Evolutionary conservation across 257 asterid genomes (phyloP).

Genomic region (Gynochthodes officinalis): DNA sequence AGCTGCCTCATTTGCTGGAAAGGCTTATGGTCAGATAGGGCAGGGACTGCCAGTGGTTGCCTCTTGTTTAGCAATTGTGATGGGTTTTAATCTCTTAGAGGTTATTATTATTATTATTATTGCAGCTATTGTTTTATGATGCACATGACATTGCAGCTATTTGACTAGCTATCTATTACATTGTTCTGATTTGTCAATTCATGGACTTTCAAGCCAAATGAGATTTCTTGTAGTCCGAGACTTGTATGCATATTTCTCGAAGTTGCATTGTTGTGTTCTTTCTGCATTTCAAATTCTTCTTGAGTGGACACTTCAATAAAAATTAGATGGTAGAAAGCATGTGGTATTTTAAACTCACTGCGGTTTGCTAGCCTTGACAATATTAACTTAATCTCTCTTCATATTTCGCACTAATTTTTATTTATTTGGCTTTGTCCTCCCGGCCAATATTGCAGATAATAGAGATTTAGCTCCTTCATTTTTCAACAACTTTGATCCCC

Average conservation of each 20-base stretch:
- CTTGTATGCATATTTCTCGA: neutral
- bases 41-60: conserved; percentile 94
- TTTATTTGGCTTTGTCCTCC: neutral
- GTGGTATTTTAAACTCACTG: neutral
- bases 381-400: neutral
- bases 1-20: conserved; percentile 97
- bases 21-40: conserved; percentile 95
- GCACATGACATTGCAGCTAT: neutral
- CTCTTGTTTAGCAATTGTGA: conserved; percentile 69
- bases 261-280: neutral
- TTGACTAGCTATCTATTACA: neutral
- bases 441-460: conserved; percentile 50
- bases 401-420: neutral
- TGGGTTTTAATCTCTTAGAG: conserved; percentile 95
- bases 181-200: neutral
- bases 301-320: neutral
- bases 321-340: neutral
- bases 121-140: conserved; percentile 4
- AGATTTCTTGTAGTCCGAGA: neutral
- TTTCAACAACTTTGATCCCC: conserved; percentile 86
- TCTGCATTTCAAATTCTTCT: neutral
- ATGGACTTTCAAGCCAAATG: conserved; percentile 3
- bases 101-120: conserved; percentile 36
- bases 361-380: neutral
- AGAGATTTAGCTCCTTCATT: conserved; percentile 91